Percentiles rank a stretch among this genome's conserved stretches.
Evolutionary conservation across 805 yeast species (phyloP).

Genomic region (Yarrowia sp.): DNA sequence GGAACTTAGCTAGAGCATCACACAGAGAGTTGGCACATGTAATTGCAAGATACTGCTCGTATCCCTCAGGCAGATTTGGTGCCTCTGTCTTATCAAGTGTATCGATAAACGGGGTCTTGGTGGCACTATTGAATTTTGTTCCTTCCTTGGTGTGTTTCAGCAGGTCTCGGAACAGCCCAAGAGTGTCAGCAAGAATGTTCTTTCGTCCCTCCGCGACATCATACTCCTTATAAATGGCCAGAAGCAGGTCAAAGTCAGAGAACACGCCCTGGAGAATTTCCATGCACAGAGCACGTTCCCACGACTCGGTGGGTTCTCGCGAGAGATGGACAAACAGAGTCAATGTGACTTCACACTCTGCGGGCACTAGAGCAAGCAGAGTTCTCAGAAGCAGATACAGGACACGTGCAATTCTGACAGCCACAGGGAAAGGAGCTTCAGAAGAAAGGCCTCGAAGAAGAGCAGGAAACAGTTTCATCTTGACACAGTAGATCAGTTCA

Average conservation of each 20-base stretch:
- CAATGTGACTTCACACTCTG: constrained; percentile 82
- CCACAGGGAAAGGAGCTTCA: constrained; percentile 67
- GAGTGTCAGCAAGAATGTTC: constrained; percentile 63
- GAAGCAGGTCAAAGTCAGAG: constrained; percentile 61
- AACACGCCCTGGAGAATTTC: constrained; percentile 73
- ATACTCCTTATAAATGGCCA: constrained; percentile 63
- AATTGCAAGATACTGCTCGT: constrained; percentile 64
- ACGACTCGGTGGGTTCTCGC: constrained; percentile 61
- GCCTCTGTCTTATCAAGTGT: constrained; percentile 82
- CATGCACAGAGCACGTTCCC: constrained; percentile 78
- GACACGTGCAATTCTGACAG: constrained; percentile 77
- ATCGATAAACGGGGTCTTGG: constrained; percentile 67
- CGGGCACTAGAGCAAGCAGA: constrained; percentile 65
- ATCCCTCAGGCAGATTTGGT: constrained; percentile 69
- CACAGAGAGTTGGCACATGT: constrained; percentile 61
- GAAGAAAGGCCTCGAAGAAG: constrained; percentile 70
- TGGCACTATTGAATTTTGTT: constrained; percentile 37
- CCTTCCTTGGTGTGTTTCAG: constrained; percentile 19
- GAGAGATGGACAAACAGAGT: constrained; percentile 76
- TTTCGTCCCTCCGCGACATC: constrained; percentile 67
- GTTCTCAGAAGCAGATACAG: constrained; percentile 67
- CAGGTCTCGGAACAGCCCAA: constrained; percentile 53
- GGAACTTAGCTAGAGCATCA: constrained; percentile 68
- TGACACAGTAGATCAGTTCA: constrained; percentile 70
- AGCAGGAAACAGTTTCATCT: constrained; percentile 77